Base-by-base conservation (phyloP, 257 asterid genomes). In the Capsicum rhomboideum region DNA sequence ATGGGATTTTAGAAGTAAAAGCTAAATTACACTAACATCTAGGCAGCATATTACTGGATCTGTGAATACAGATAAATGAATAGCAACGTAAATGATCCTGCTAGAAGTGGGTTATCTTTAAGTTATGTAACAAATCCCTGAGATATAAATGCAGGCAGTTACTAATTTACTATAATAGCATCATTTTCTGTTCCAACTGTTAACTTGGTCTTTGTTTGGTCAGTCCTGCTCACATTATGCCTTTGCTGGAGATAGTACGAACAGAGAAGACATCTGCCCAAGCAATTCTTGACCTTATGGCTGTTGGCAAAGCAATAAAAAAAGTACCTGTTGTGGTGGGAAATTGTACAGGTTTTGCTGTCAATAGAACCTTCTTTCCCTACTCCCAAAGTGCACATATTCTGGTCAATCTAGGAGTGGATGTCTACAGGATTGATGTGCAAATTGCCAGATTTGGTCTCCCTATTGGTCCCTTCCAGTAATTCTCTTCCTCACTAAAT, bases 141-240 rank as follows among this genome's bases (percentile, higher is more conserved):
- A 75, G 52, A 75, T 49, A 50, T 50, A 75, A 29, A 17, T 50
- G 63, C 26, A 23, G 44, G 63, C 61, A 23, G 59, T 75, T 75
- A 49, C 10, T 53, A 49, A 49, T 26, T 50, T 75, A 75, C 81
- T 49, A 75, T 20, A 11, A 10, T 37, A 49, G 23, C 63, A 50
- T 75, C 42, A 26, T 50, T 75, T 50, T 10, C 46, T 75, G 44
- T 26, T 75, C 80, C 59, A 75, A 75, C 61, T 75, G 44, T 87
- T 90, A 77, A 89, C 68, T 85, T 68, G 83, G 54, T 82, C 86
- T 20, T 85, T 71, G 58, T 40, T 87, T 87, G 86, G 83, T 85
- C 94, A 97, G 99, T 88, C 99, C 99, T 86, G 99, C 99, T 67
- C 99, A 97, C 18, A 86, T 97, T 83, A 97, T 97, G 99, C 97